Evolutionary conservation across 176 grass and related monocot species (phyloP), one percentile per base, ranked within the genome.

Genomic region (Eleusine coracana): DNA sequence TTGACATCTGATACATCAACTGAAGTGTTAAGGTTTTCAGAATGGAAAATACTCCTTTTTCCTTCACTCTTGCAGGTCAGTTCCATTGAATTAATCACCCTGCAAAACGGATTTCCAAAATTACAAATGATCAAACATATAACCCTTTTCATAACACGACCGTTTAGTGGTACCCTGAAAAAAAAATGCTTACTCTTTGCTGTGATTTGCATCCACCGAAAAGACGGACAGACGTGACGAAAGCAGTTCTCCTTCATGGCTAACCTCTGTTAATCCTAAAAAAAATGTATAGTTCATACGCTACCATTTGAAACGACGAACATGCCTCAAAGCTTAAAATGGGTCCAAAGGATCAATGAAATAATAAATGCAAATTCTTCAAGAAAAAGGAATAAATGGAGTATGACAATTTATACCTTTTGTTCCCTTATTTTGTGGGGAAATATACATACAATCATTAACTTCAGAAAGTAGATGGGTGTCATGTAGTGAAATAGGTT

Each of bases 21-120:
- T 2, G 12, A 46, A 64, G 36, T 17, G 37, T 45, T 40, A 71
- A 28, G 23, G 0, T 48, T 37, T 12, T 36, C 14, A 56, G 66
- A 76, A 56, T 80, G 37, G 49, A 77, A 27, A 48, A 25, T 71
- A 0, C 3, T 71, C 59, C 28, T 34, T 34, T 34, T 71, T 77
- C 54, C 39, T 79, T 86, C 37, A 15, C 17, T 38, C 59, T 44
- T 31, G 23, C 66, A 29, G 21, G 27, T 21, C 18, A 85, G 18
- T 81, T 85, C 71, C 23, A 64, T 23, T 37, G 13, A 69, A 71
- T 65, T 55, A 71, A 12, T 71, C 11, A 34, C n/a, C 34, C 86
- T 87, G 37, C 51, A 60, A 40, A 83, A 78, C 78, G 55, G 23
- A 44, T 58, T 77, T 80, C 23, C 29, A 17, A 73, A 55, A 20